Evolutionary conservation across 352 stramenopile species (phyloP).

Genomic region (Pilasporangium apinafurcum): DNA sequence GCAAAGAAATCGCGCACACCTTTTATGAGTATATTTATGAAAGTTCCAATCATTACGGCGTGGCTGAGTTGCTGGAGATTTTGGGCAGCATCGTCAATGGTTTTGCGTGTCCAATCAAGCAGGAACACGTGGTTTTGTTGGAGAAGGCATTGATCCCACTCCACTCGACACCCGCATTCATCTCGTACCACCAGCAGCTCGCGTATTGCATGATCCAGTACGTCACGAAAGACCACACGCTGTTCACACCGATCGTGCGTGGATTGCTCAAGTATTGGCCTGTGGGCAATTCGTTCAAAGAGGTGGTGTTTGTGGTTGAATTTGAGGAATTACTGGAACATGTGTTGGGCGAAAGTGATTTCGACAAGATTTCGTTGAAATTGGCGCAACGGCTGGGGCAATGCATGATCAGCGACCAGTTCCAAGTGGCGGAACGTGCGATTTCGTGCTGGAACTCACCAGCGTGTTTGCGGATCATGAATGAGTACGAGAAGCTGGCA

Average conservation of each 20-base stretch:
- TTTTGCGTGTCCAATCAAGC: slow-evolving; percentile 86
- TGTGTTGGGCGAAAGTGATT: slow-evolving; percentile 72
- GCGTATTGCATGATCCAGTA: slow-evolving; percentile 90
- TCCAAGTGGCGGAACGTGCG: slow-evolving; percentile 78
- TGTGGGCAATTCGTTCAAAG: slow-evolving; percentile 84
- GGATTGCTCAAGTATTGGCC: slow-evolving; percentile 83
- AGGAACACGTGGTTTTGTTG: slow-evolving; percentile 81
- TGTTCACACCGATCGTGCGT: slow-evolving; percentile 78
- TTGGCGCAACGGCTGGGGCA: slow-evolving; percentile 59
- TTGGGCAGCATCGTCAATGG: slow-evolving; percentile 87
- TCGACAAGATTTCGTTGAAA: slow-evolving; percentile 51
- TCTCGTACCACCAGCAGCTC: slow-evolving; percentile 86
- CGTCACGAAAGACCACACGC: slow-evolving; percentile 81
- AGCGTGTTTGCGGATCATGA: slow-evolving; percentile 82
- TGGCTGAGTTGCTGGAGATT: slow-evolving; percentile 84
- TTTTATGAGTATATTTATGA: slow-evolving; percentile 94
- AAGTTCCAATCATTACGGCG: slow-evolving; percentile 83
- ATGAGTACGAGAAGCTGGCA: slow-evolving; percentile 84
- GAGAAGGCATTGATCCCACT: slow-evolving; percentile 83
- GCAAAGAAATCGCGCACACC: slow-evolving; percentile 82
- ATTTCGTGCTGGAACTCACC: slow-evolving; percentile 81
- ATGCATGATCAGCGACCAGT: slow-evolving; percentile 80
- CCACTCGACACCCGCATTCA: slow-evolving; percentile 78
- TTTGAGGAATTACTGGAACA: slow-evolving; percentile 88
- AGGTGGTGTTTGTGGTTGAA: slow-evolving; percentile 86